Evolutionary conservation across 805 yeast genomes (phyloP).

Genomic region (Teunomyces panamensis): DNA sequence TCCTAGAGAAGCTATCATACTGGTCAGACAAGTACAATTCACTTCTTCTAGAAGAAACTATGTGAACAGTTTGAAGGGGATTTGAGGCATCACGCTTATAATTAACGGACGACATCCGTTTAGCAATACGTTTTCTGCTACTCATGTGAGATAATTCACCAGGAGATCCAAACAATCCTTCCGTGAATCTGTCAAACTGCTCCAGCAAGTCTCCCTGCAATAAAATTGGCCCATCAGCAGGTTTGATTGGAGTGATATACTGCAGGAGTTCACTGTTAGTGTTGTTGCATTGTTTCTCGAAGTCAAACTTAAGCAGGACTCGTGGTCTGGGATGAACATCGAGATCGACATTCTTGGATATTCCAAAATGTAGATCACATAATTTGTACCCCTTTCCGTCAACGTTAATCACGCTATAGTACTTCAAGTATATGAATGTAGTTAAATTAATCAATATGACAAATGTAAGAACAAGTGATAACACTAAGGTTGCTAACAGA

Average conservation of each 20-base stretch:
- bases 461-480: background rate
- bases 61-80: constrained; percentile 10
- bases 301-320: background rate
- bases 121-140: constrained; percentile 2
- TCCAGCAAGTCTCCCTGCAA: background rate
- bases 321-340: background rate
- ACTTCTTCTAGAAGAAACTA: constrained; percentile 13
- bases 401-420: background rate
- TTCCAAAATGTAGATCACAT: background rate
- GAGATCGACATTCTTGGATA: background rate
- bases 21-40: constrained; percentile 13
- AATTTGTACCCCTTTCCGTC: background rate
- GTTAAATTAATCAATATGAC: background rate
- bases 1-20: constrained; percentile 24
- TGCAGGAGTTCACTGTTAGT: background rate
- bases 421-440: background rate
- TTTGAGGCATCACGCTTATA: constrained; percentile 6
- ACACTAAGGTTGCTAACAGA: background rate
- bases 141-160: constrained; percentile 6
- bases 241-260: background rate
- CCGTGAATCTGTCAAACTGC: constrained; percentile 13
- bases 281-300: background rate
- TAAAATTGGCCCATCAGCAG: background rate
- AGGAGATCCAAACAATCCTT: constrained; percentile 8
- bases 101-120: constrained; percentile 8